phyloP scores from a whole-genome alignment of 2,329 filamentous ascomycete genomes.

The Didymella lethalis region DNA sequence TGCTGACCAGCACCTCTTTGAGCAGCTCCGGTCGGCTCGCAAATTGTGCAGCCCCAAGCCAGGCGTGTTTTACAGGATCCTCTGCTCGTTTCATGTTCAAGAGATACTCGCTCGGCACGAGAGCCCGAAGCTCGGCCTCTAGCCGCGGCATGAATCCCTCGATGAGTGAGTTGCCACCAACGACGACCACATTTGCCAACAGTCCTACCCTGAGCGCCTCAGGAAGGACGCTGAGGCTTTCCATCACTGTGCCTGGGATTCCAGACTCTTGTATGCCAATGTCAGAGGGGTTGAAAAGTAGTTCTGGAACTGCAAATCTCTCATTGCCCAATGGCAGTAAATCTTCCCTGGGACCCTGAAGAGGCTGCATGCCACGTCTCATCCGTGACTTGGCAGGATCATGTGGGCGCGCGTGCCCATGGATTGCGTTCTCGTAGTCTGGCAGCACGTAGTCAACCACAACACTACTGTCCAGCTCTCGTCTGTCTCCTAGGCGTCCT shows the following conservation, averaged over 20 bases:
- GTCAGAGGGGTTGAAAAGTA: constrained; percentile 86
- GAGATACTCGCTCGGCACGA: constrained; percentile 44
- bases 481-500: constrained; percentile 63
- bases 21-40: constrained; percentile 72
- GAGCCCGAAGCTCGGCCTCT: constrained; percentile 73
- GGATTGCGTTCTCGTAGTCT: constrained; percentile 70
- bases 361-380: constrained; percentile 58
- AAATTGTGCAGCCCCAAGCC: constrained; percentile 82
- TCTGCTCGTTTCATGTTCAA: constrained; percentile 61
- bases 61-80: constrained; percentile 82
- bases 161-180: constrained; percentile 84
- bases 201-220: constrained; percentile 84
- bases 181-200: constrained; percentile 85
- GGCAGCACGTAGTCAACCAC: constrained; percentile 93
- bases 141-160: constrained; percentile 83
- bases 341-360: constrained; percentile 70
- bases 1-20: constrained; percentile 76
- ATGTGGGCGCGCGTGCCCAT: constrained; percentile 79
- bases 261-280: constrained; percentile 85
- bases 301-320: constrained; percentile 86
- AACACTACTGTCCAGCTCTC: constrained; percentile 62
- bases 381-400: constrained; percentile 70
- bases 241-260: constrained; percentile 80
- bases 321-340: constrained; percentile 89
- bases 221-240: constrained; percentile 77